Base-by-base conservation (phyloP, 192 early-diverging fungal species). In the Kickxella alabastrina region DNA sequence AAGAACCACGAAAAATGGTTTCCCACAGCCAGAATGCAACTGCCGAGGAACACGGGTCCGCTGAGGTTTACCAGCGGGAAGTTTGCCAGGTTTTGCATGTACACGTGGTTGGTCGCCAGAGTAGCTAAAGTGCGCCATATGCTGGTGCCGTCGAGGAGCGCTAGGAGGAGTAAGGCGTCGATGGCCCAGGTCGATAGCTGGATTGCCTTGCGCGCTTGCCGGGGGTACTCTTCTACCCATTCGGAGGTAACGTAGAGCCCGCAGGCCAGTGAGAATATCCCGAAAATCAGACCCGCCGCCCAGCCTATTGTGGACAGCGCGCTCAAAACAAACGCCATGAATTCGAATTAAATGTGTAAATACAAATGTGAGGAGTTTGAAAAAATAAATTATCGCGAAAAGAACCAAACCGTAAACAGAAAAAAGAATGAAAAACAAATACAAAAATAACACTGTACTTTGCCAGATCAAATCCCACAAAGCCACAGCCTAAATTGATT, bases 1-100 rank as follows among this genome's bases (percentile, higher is more conserved):
- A 85, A 81, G 71, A 98, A 98, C 93, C 93, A 98, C 48, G 89
- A 42, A 57, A 94, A 93, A 63, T 98, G 95, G 71, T 95, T 87
- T n/a, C 68, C 59, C 24, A 98, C 58, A 0, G 88, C 89, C 26
- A 98, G 63, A 2, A 77, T 82, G 61, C 91, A 93, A 62, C 90
- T 92, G 35, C 80, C 52, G 12, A 98, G 47, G 54, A 96, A 94
- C 13, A 79, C 76, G 24, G 81, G 52, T 55, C 88, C 85, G 15
- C 81, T 71, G 40, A 94, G 64, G 49, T 79, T 82, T 50, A 96
- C 90, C 39, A 84, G 82, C 23, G 95, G 95, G 59, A 96, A 98
- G 24, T 70, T 85, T 31, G 59, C 41, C 19, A 98, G 75, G 50
- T 97, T 83, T 32, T 89, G 54, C 28, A 80, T 85, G 59, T 98